Conservation (phyloP, 1,284 basidiomycete genomes). For the Baeospora myosura region DNA sequence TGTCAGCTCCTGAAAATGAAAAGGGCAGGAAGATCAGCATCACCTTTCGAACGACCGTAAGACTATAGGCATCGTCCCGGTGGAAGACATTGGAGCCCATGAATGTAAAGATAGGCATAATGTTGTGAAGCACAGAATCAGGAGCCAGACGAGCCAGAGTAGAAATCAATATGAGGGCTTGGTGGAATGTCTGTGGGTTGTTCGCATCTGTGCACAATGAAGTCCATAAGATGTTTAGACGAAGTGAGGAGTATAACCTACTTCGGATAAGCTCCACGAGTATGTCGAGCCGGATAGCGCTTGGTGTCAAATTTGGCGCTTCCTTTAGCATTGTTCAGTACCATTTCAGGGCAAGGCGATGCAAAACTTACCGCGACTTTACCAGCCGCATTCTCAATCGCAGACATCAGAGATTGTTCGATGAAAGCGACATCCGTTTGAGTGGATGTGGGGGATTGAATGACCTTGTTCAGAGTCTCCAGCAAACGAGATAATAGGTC, state of each 20-base stretch:
- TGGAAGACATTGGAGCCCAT: constrained; percentile 97
- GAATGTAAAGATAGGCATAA: constrained; percentile 99
- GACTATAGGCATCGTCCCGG: constrained; percentile 92
- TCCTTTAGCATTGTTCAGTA: constrained; percentile 26
- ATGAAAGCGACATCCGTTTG: constrained; percentile 69
- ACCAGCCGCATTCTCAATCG: constrained; percentile 64
- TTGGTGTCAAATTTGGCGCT: constrained; percentile 39
- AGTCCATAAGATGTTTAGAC: constrained; percentile 3
- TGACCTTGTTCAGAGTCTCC: constrained; percentile 65
- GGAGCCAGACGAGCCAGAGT: constrained; percentile 80
- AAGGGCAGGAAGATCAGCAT: constrained; percentile 1
- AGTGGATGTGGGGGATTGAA: constrained; percentile 42
- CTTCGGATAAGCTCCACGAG: constrained; percentile 83
- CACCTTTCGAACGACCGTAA: constrained; percentile 90
- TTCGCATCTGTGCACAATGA: constrained; percentile 51
- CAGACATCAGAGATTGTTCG: constrained; percentile 83
- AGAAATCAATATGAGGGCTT: constrained; percentile 87
- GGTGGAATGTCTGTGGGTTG: constrained; percentile 93
- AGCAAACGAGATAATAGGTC: constrained; percentile 71
- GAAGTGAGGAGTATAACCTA: constrained; percentile 26
- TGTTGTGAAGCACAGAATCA: constrained; percentile 86
- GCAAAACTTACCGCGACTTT: constrained; percentile 45
- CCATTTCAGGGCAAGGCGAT: not conserved
- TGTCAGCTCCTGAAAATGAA: constrained; percentile 3
- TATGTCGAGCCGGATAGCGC: constrained; percentile 65